These are phyloP conservation scores for Corynascus novoguineensis DNA, from an alignment of 495 filamentous ascomycete genomes.

Conservation along the genomic window DNA sequence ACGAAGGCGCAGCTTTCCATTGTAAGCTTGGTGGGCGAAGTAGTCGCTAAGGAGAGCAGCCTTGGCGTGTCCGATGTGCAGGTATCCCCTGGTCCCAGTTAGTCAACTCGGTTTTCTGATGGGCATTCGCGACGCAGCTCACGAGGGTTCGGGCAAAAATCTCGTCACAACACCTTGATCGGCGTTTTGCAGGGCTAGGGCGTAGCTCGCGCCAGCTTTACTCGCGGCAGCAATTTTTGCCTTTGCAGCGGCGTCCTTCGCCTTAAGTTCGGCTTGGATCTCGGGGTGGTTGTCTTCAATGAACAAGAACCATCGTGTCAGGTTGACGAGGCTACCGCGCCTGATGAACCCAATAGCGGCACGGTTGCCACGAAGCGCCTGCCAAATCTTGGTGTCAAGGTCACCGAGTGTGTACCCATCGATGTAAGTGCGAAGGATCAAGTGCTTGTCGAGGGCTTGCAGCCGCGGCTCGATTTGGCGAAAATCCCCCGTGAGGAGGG, in stretches of 20 bases:
- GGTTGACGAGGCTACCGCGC: conserved; percentile 68
- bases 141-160: conserved; percentile 95
- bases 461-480: conserved; percentile 72
- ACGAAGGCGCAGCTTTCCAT: conserved; percentile 73
- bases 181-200: conserved; percentile 80
- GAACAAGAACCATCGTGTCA: conserved; percentile 84
- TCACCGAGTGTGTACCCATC: conserved; percentile 75
- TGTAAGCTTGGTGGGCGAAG: conserved; percentile 85
- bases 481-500: conserved; percentile 60
- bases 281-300: conserved; percentile 75
- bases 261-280: conserved; percentile 51
- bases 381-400: conserved; percentile 78
- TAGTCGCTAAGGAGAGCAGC: conserved; percentile 89
- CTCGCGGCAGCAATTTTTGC: conserved; percentile 67
- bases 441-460: conserved; percentile 74
- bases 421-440: conserved; percentile 80
- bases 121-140: conserved; percentile 26
- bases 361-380: conserved; percentile 78
- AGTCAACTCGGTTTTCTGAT: neutral
- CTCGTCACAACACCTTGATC: conserved; percentile 89
- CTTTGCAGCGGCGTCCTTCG: conserved; percentile 56
- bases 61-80: conserved; percentile 92
- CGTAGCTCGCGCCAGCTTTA: conserved; percentile 83
- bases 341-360: conserved; percentile 75
- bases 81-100: conserved; percentile 54